phyloP scores from a whole-genome alignment of 331 rosid species.

The Acacia pycnantha region DNA sequence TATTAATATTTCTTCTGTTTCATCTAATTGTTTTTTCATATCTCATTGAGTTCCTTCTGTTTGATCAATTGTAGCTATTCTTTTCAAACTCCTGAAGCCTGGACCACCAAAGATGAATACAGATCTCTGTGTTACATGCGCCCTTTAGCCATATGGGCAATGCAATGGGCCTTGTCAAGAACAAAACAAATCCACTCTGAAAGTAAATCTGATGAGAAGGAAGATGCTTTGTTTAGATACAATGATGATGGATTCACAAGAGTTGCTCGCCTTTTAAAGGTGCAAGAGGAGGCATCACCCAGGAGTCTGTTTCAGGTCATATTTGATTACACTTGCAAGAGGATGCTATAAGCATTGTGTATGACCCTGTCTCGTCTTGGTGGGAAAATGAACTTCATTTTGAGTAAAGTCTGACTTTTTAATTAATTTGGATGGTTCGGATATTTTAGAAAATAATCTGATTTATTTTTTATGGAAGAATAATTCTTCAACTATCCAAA shows the following conservation, averaged over 20 bases:
- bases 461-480: background rate
- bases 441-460: background rate
- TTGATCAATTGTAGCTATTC: slow-evolving; percentile 71
- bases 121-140: slow-evolving; percentile 89
- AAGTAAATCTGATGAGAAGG: slow-evolving; percentile 42
- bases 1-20: background rate
- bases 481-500: background rate
- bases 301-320: slow-evolving; percentile 60
- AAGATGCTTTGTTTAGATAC: slow-evolving; percentile 39
- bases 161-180: slow-evolving; percentile 88
- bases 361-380: background rate
- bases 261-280: slow-evolving; percentile 76
- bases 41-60: slow-evolving; percentile 25
- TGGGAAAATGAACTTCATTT: background rate
- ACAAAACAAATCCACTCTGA: slow-evolving; percentile 34
- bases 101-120: slow-evolving; percentile 62
- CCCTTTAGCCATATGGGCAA: slow-evolving; percentile 96
- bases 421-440: background rate
- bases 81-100: slow-evolving; percentile 94
- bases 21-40: background rate
- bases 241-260: slow-evolving; percentile 60
- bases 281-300: slow-evolving; percentile 51
- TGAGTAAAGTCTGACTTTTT: background rate
- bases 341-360: slow-evolving; percentile 36
- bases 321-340: slow-evolving; percentile 73